These are phyloP conservation scores for Fusarium decemcellulare DNA, from an alignment of 2,329 filamentous ascomycete species.

Conservation along the genomic window DNA sequence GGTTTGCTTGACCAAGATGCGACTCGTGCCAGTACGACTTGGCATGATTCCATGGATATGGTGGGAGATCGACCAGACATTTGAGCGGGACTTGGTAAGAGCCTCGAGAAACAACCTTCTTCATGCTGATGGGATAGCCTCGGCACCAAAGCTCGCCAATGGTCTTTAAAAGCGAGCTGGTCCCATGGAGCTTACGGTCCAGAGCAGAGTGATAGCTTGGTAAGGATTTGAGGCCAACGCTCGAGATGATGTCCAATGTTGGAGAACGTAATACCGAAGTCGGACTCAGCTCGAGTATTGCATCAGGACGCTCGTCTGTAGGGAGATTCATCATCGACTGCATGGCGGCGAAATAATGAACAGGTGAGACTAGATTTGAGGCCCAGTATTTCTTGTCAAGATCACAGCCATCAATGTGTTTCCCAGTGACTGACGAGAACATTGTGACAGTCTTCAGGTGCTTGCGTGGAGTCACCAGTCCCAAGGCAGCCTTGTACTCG, in stretches of 20 bases:
- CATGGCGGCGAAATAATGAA: constrained; percentile 60
- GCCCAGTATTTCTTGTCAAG: constrained; percentile 61
- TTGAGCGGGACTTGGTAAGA: constrained; percentile 36
- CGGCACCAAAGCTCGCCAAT: constrained; percentile 56
- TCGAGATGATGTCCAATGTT: constrained; percentile 52
- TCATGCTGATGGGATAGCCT: constrained; percentile 52
- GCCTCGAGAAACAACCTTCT: constrained; percentile 45
- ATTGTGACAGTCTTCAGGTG: constrained; percentile 47
- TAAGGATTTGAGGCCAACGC: constrained; percentile 7
- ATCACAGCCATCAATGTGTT: constrained; percentile 37
- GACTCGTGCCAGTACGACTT: constrained; percentile 69
- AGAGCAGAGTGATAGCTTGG: constrained; percentile 48
- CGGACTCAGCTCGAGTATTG: constrained; percentile 61
- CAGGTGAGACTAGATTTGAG: constrained; percentile 60
- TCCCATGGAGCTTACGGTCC: constrained; percentile 42
- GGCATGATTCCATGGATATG: constrained; percentile 69
- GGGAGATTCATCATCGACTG: constrained; percentile 50
- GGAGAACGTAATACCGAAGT: constrained; percentile 54
- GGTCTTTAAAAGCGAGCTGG: constrained; percentile 47
- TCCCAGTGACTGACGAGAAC: constrained; percentile 59
- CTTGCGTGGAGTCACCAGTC: constrained; percentile 35
- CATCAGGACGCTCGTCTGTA: constrained; percentile 47
- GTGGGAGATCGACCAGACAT: constrained; percentile 62
- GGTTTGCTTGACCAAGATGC: constrained; percentile 58
- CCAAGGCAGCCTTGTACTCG: constrained; percentile 52